Evolutionary conservation across 768 basidiomycete genomes (phyloP).

Genomic region (Pleurotus citrinopileatus): DNA sequence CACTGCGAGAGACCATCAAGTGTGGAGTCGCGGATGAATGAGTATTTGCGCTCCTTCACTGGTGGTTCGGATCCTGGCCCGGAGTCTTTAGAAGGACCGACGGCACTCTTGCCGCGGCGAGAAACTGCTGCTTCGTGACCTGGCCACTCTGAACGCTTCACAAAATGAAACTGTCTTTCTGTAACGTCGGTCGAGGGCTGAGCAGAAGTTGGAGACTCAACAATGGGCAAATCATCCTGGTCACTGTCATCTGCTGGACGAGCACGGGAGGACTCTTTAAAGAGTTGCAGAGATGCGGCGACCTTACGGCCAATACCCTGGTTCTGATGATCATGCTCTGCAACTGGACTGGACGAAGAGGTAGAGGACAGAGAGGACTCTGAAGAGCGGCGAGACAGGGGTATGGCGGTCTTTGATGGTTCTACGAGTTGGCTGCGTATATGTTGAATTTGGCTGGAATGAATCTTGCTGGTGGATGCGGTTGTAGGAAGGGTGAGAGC

Average conservation of each 20-base stretch:
- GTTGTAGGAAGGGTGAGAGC: conserved; percentile 23
- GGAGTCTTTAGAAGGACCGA: conserved; percentile 53
- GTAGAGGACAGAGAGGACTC: conserved; percentile 32
- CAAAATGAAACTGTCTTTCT: conserved; percentile 74
- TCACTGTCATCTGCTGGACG: conserved; percentile 22
- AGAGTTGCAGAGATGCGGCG: conserved; percentile 76
- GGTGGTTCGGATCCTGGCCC: conserved; percentile 33
- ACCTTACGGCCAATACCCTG: conserved; percentile 76
- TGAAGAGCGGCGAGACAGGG: conserved; percentile 33
- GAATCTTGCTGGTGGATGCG: neutral
- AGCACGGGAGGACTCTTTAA: conserved; percentile 65
- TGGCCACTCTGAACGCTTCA: conserved; percentile 84
- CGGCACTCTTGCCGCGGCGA: conserved; percentile 63
- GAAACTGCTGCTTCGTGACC: conserved; percentile 73
- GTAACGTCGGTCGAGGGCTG: conserved; percentile 50
- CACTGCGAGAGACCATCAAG: conserved; percentile 51
- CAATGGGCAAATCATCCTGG: conserved; percentile 13
- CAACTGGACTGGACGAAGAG: conserved; percentile 25
- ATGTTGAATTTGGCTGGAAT: conserved; percentile 13
- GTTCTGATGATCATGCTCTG: conserved; percentile 20
- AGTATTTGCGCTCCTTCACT: conserved; percentile 31
- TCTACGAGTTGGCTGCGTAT: conserved; percentile 23
- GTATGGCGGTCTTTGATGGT: conserved; percentile 28
- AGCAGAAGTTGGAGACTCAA: conserved; percentile 31
- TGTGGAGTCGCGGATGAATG: conserved; percentile 40